Evolutionary conservation across 495 filamentous ascomycete genomes (phyloP).

Genomic region (Penicillium antarcticum): DNA sequence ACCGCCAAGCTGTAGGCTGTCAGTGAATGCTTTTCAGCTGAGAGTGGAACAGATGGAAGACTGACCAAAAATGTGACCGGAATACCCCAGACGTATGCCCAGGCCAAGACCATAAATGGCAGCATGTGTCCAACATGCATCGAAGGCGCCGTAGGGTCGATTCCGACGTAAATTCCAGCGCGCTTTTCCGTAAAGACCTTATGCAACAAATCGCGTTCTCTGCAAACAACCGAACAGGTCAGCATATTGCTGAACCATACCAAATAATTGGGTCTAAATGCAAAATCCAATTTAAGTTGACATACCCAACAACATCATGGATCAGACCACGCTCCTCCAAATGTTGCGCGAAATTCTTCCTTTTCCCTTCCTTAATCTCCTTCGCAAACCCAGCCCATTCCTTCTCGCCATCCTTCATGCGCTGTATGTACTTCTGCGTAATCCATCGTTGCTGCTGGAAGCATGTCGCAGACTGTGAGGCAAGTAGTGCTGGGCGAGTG

Average conservation of each 20-base stretch:
- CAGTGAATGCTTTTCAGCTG: not conserved
- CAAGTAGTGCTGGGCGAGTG: constrained; percentile 14
- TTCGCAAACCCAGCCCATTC: constrained; percentile 55
- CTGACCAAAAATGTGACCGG: constrained; percentile 65
- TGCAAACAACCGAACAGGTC: constrained; percentile 23
- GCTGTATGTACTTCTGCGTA: constrained; percentile 45
- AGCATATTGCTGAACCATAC: not conserved
- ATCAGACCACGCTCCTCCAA: constrained; percentile 79
- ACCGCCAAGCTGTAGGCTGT: constrained; percentile 62
- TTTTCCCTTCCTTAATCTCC: constrained; percentile 57
- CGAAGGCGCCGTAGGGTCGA: constrained; percentile 89
- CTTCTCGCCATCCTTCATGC: constrained; percentile 50
- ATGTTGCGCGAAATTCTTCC: constrained; percentile 60
- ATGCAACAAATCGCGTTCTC: constrained; percentile 62
- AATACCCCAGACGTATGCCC: constrained; percentile 86
- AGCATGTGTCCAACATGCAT: constrained; percentile 91
- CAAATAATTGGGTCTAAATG: not conserved
- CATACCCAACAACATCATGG: constrained; percentile 78
- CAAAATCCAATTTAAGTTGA: not conserved
- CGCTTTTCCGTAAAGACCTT: constrained; percentile 65
- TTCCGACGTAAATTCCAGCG: constrained; percentile 79
- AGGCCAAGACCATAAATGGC: constrained; percentile 90
- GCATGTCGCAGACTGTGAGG: not conserved
- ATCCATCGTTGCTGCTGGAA: constrained; percentile 43
- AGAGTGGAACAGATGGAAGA: not conserved